These are phyloP conservation scores for Suhomyces yuchorum DNA, from an alignment of 1,139 yeast species.

Conservation along the genomic window DNA sequence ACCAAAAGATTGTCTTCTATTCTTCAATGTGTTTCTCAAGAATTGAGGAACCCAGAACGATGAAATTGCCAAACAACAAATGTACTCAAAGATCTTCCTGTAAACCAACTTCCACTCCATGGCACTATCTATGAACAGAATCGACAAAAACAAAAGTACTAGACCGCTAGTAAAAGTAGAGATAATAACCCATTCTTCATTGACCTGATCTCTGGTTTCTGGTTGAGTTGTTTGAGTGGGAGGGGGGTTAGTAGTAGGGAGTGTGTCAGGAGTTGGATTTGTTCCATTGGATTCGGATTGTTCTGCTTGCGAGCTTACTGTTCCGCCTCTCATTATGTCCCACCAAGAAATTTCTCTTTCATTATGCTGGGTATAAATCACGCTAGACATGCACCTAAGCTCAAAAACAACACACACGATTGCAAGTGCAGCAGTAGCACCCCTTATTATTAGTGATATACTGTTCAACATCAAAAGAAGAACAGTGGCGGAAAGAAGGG, in stretches of 20 bases:
- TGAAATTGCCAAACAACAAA: conserved; percentile 53
- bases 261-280: conserved; percentile 3
- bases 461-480: conserved; percentile 56
- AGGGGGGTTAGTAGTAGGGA: conserved; percentile 9
- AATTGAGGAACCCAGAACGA: conserved; percentile 94
- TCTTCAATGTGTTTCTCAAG: conserved; percentile 72
- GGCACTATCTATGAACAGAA: conserved; percentile 60
- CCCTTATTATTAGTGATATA: conserved; percentile 67
- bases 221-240: conserved; percentile 2
- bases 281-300: conserved; percentile 6
- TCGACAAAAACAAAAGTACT: conserved; percentile 57
- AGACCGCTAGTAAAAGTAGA: conserved; percentile 63
- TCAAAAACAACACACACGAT: conserved; percentile 78
- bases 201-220: background rate
- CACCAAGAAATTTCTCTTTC: conserved; percentile 69
- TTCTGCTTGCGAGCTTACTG: conserved; percentile 12
- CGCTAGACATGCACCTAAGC: conserved; percentile 69
- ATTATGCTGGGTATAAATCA: conserved; percentile 71
- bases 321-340: conserved; percentile 58
- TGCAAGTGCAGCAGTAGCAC: conserved; percentile 69
- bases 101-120: conserved; percentile 63
- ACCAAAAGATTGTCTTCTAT: conserved; percentile 63
- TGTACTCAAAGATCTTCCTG: conserved; percentile 60
- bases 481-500: conserved; percentile 63
- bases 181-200: conserved; percentile 38